A percentile compares a stretch with the other conserved stretches of the same genome.
Conservation (phyloP, 1,284 basidiomycete genomes). For the Stereum hirsutum region DNA sequence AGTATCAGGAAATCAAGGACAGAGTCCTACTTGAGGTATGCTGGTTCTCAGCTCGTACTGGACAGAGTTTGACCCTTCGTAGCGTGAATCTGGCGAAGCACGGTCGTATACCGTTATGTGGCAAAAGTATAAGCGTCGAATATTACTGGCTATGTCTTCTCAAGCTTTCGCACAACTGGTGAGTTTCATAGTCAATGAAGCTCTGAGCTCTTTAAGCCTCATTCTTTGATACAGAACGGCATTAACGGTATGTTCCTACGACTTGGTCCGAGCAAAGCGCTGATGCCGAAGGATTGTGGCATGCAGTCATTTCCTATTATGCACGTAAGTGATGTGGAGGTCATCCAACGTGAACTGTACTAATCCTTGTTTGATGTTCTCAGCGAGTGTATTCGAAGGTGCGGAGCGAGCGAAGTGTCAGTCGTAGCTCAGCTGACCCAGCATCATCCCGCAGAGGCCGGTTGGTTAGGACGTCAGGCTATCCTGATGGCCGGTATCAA, state of each 20-base stretch:
- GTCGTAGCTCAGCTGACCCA: conserved; percentile 3
- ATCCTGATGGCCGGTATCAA: conserved; percentile 98
- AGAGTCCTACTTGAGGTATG: conserved; percentile 76
- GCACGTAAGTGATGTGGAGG: conserved; percentile 61
- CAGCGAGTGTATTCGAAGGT: conserved; percentile 83
- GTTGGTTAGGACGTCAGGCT: conserved; percentile 96
- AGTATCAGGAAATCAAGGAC: conserved; percentile 91
- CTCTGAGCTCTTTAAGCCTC: not conserved
- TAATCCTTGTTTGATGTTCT: conserved; percentile 1
- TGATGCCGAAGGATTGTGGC: too few species aligned
- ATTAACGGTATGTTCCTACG: conserved; percentile 78
- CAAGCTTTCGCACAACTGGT: conserved; percentile 95
- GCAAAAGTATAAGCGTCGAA: conserved; percentile 81
- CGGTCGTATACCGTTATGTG: conserved; percentile 84
- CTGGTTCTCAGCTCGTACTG: not conserved
- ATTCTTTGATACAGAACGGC: conserved; percentile 54
- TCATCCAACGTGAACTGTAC: too few species aligned
- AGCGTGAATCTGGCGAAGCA: conserved; percentile 71
- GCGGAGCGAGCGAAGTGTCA: conserved; percentile 9
- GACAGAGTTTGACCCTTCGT: conserved; percentile 7
- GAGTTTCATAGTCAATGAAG: conserved; percentile 17
- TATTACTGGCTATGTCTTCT: conserved; percentile 94
- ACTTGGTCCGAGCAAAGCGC: too few species aligned
- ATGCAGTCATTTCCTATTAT: conserved; percentile 86
- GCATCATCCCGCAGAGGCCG: conserved; percentile 59